Percentiles rank a stretch among this genome's conserved stretches.
Conservation (phyloP, 257 asterid species). For the Solanum ahanhuiri region DNA sequence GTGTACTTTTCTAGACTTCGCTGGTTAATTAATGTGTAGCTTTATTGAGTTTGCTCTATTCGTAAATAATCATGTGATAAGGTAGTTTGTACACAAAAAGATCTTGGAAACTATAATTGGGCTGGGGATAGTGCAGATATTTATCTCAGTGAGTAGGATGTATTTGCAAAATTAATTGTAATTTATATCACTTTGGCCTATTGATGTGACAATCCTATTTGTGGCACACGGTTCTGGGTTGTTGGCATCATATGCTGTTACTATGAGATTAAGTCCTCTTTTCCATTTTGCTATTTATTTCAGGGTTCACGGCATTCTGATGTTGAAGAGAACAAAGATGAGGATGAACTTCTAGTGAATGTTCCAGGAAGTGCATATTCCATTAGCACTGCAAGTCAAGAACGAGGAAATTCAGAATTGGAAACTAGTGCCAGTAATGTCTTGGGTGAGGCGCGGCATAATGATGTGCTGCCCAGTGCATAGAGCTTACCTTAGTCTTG, state of each 20-base stretch:
- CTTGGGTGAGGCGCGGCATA: not conserved
- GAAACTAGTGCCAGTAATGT: not conserved
- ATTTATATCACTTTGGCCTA: not conserved
- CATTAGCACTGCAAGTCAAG: constrained; percentile 7
- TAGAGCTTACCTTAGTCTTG: not conserved
- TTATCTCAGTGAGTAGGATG: not conserved
- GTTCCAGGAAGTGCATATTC: constrained; percentile 97
- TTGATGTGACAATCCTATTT: not conserved
- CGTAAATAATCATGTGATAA: not conserved
- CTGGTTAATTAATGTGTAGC: not conserved
- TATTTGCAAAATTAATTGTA: not conserved
- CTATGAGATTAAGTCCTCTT: not conserved
- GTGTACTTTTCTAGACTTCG: not conserved
- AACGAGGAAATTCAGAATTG: not conserved
- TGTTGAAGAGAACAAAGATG: constrained; percentile 18
- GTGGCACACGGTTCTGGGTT: not conserved
- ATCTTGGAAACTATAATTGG: not conserved
- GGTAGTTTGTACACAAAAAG: not conserved
- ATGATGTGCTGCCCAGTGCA: not conserved
- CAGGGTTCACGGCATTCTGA: constrained; percentile 19
- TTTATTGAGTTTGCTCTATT: not conserved
- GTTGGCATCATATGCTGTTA: not conserved
- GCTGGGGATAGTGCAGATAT: not conserved
- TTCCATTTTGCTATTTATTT: not conserved
- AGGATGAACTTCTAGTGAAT: constrained; percentile 54